phyloP scores from a whole-genome alignment of 129 eudicot genomes.

The Daucus carota region DNA sequence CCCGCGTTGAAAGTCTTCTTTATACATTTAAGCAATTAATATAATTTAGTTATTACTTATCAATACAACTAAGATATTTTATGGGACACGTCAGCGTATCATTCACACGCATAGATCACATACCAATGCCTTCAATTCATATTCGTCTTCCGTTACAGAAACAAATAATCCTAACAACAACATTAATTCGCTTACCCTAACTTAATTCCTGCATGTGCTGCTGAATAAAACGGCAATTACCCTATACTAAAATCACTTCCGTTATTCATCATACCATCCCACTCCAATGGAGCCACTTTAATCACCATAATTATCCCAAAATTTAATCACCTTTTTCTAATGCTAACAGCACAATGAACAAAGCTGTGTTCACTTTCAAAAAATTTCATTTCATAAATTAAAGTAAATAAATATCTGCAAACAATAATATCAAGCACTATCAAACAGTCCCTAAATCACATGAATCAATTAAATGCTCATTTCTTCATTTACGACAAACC shows the following conservation, averaged over 20 bases:
- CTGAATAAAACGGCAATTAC: not conserved
- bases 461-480: not conserved
- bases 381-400: not conserved
- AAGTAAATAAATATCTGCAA: not conserved
- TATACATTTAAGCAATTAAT: not conserved
- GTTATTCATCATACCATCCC: too few species aligned
- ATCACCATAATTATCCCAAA: too few species aligned
- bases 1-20: too few species aligned
- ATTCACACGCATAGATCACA: too few species aligned
- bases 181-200: not conserved
- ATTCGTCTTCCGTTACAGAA: not conserved
- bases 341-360: not conserved
- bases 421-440: not conserved
- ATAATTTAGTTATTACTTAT: too few species aligned
- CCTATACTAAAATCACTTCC: too few species aligned
- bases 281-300: too few species aligned
- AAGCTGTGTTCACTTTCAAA: not conserved
- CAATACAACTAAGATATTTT: not conserved
- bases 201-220: not conserved
- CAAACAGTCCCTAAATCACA: not conserved
- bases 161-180: too few species aligned
- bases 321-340: too few species aligned
- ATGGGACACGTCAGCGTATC: not conserved
- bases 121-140: too few species aligned
- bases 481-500: slow-evolving; percentile 34